These are phyloP conservation scores for Yarrowia sp. DNA, from an alignment of 805 yeast species.

Conservation along the genomic window DNA sequence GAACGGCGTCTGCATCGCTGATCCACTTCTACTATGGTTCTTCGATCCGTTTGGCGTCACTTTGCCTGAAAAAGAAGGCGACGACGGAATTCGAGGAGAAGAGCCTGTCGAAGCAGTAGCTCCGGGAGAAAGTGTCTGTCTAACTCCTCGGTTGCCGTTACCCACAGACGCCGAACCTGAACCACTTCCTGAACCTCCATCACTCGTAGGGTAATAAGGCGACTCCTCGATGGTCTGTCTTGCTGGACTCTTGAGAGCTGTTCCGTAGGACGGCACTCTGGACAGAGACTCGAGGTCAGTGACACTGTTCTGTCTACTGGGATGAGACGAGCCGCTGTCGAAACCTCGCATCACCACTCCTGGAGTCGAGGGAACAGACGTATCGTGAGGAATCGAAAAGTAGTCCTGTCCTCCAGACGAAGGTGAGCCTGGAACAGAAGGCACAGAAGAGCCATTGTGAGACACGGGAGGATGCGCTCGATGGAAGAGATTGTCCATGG, in stretches of 20 bases:
- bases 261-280: slow-evolving; percentile 82
- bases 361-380: slow-evolving; percentile 2
- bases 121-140: slow-evolving; percentile 8
- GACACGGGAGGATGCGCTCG: slow-evolving; percentile 1
- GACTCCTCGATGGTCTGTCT: slow-evolving; percentile 60
- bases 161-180: background rate
- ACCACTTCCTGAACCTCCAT: background rate
- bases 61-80: slow-evolving; percentile 34
- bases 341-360: slow-evolving; percentile 20
- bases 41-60: slow-evolving; percentile 33
- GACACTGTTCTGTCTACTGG: slow-evolving; percentile 1
- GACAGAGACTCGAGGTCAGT: slow-evolving; percentile 57
- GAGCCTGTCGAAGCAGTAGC: background rate
- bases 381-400: slow-evolving; percentile 16
- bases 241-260: slow-evolving; percentile 66
- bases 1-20: slow-evolving; percentile 30
- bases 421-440: slow-evolving; percentile 9
- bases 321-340: background rate
- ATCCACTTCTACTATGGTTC: slow-evolving; percentile 14
- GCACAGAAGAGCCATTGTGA: slow-evolving; percentile 14
- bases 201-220: slow-evolving; percentile 64
- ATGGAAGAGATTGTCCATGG: slow-evolving; percentile 25
- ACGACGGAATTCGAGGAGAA: slow-evolving; percentile 20
- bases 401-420: slow-evolving; percentile 13
- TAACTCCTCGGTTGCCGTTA: background rate